These are phyloP conservation scores for Diaporthe sp. DNA, from an alignment of 2,329 filamentous ascomycete species.

Conservation along the genomic window DNA sequence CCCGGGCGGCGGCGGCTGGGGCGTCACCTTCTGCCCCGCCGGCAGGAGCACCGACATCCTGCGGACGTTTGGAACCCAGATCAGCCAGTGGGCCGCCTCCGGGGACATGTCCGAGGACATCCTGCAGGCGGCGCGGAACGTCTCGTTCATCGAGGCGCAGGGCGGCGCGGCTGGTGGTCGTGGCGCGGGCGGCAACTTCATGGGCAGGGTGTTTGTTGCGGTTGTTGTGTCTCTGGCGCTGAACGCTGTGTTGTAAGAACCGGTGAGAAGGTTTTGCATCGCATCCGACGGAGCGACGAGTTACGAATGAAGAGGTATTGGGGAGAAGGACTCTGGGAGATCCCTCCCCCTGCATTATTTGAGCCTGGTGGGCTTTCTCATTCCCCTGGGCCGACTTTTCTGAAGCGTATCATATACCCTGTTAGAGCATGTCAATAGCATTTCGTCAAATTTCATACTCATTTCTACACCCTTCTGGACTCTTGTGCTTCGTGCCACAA, in stretches of 20 bases:
- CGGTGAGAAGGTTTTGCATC: not conserved
- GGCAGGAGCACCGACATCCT: constrained; percentile 73
- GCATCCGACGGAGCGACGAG: not conserved
- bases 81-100: constrained; percentile 61
- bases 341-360: not conserved
- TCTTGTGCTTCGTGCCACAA: not conserved
- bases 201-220: constrained; percentile 36
- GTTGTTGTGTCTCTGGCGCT: constrained; percentile 35
- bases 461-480: constrained; percentile 3
- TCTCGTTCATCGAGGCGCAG: constrained; percentile 51
- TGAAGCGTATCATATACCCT: constrained; percentile 23
- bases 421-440: constrained; percentile 26
- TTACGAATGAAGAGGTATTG: not conserved
- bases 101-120: constrained; percentile 55
- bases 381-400: not conserved
- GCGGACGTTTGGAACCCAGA: constrained; percentile 62
- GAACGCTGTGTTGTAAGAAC: not conserved
- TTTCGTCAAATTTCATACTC: constrained; percentile 16
- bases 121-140: constrained; percentile 51
- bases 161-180: constrained; percentile 21
- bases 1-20: constrained; percentile 79
- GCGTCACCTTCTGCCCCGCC: constrained; percentile 81
- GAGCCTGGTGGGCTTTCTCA: not conserved
- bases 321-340: not conserved
- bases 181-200: not conserved